These are phyloP conservation scores for Serendipita sp. DNA, from an alignment of 768 basidiomycete genomes.

Conservation along the genomic window DNA sequence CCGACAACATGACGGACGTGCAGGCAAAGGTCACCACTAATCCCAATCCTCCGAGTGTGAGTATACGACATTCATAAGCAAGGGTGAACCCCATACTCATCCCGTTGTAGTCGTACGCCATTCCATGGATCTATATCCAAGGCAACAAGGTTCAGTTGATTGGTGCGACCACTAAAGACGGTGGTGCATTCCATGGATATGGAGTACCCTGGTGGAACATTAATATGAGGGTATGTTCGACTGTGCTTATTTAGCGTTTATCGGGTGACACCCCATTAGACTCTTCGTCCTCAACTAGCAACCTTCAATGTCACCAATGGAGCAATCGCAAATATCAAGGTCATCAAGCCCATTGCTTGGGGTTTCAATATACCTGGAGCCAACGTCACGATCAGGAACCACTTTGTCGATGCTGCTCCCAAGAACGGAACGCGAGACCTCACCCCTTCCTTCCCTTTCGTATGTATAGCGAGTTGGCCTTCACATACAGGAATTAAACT, in stretches of 20 bases:
- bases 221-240: conserved; percentile 25
- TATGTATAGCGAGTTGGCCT: background rate
- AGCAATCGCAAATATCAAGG: conserved; percentile 24
- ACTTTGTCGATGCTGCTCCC: conserved; percentile 28
- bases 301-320: conserved; percentile 34
- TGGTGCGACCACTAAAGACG: conserved; percentile 26
- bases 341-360: conserved; percentile 37
- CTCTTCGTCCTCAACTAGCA: conserved; percentile 31
- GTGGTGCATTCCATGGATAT: conserved; percentile 30
- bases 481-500: conserved; percentile 16
- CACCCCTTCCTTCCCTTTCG: conserved; percentile 20
- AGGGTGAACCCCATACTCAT: background rate
- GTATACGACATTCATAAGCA: conserved; percentile 9
- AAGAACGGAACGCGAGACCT: conserved; percentile 25
- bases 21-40: conserved; percentile 27
- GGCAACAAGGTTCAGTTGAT: conserved; percentile 28
- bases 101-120: conserved; percentile 18
- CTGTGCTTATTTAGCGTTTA: background rate
- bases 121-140: conserved; percentile 32
- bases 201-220: conserved; percentile 39
- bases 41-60: conserved; percentile 24
- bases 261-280: conserved; percentile 14
- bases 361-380: conserved; percentile 28
- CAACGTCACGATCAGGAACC: conserved; percentile 27
- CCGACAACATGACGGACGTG: conserved; percentile 26